Evolutionary conservation across 192 early-diverging fungal species (phyloP).

Genomic region (Coemansia sp.): DNA sequence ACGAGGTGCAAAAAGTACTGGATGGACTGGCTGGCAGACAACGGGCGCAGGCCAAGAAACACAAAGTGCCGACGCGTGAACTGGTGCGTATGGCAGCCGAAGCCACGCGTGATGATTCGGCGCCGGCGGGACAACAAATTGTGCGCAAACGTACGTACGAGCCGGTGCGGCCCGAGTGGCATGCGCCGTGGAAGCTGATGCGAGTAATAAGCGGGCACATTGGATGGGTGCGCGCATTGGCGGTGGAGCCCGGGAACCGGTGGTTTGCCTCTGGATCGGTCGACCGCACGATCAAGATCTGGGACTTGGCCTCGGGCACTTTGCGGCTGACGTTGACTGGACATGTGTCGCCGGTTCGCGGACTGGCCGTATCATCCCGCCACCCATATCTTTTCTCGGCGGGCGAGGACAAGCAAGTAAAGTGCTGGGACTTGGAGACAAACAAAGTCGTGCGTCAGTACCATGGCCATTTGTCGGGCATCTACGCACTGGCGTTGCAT

Average conservation of each 20-base stretch:
- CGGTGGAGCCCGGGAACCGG: constrained; percentile 92
- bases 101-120: constrained; percentile 5
- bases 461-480: constrained; percentile 94
- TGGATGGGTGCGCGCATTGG: constrained; percentile 92
- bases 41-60: constrained; percentile 20
- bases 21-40: constrained; percentile 33
- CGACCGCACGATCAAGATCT: constrained; percentile 98
- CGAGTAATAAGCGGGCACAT: constrained; percentile 95
- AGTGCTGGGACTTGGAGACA: constrained; percentile 99
- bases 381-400: constrained; percentile 97
- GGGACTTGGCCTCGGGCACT: constrained; percentile 97
- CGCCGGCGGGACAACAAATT: constrained; percentile 38
- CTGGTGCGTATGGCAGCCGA: constrained; percentile 25
- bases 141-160: constrained; percentile 50
- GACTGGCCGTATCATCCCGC: constrained; percentile 86
- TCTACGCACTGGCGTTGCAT: constrained; percentile 89
- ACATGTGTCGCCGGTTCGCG: constrained; percentile 93
- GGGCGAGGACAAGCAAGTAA: constrained; percentile 98
- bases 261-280: constrained; percentile 99
- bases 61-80: constrained; percentile 32
- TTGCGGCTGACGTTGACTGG: constrained; percentile 94
- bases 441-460: constrained; percentile 99
- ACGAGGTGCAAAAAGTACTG: constrained; percentile 41
- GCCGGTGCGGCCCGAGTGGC: constrained; percentile 76
- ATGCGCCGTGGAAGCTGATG: constrained; percentile 96